These are phyloP conservation scores for Syzygium aqueum DNA, from an alignment of 345 rosid genomes.

Conservation along the genomic window DNA sequence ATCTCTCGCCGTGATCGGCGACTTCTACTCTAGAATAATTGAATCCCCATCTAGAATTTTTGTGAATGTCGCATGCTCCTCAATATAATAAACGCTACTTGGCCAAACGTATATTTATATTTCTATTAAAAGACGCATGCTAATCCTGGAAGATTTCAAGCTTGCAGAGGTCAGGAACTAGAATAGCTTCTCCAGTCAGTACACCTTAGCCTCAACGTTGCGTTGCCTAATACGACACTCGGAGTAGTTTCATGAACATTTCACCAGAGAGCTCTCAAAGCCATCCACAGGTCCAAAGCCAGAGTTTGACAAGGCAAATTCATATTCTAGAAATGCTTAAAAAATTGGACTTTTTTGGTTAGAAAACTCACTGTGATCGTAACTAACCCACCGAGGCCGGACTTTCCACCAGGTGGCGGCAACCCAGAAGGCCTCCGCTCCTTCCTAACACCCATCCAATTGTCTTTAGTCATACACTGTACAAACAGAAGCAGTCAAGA, in stretches of 20 bases:
- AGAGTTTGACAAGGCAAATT: background rate
- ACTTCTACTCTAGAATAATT: background rate
- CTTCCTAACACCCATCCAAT: background rate
- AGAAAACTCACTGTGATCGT: background rate
- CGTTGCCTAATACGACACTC: background rate
- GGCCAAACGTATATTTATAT: background rate
- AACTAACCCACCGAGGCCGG: slow-evolving; percentile 9
- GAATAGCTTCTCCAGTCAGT: background rate
- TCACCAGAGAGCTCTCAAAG: background rate
- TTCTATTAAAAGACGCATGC: background rate
- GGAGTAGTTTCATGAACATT: background rate
- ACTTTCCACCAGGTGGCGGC: slow-evolving; percentile 54
- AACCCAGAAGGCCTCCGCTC: slow-evolving; percentile 8
- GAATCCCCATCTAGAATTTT: background rate
- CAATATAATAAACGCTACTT: background rate
- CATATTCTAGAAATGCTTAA: background rate
- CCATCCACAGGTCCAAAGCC: background rate
- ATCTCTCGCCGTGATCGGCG: background rate
- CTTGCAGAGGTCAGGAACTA: background rate
- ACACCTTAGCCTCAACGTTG: background rate
- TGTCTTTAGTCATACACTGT: slow-evolving; percentile 9
- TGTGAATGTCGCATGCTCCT: background rate
- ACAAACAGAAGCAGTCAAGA: slow-evolving; percentile 36
- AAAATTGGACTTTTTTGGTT: background rate
- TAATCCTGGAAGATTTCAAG: background rate